These are phyloP conservation scores for Ophidiomyces ophidiicola DNA, from an alignment of 2,329 filamentous ascomycete genomes.

Conservation along the genomic window DNA sequence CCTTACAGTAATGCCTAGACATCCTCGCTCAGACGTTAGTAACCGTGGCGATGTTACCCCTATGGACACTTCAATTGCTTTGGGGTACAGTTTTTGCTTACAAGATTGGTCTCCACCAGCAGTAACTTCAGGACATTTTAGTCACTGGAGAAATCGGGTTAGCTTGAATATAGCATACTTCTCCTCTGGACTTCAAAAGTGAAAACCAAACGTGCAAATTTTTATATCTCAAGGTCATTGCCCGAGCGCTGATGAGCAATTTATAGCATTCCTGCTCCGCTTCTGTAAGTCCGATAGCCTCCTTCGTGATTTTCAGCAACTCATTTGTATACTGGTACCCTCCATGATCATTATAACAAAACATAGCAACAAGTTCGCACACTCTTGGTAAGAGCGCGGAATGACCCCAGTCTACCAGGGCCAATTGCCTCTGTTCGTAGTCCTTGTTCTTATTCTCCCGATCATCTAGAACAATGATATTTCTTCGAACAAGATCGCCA, in stretches of 20 bases:
- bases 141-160: no score
- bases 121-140: no score
- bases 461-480: constrained; percentile 20
- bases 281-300: not conserved
- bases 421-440: not conserved
- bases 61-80: no score
- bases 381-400: not conserved
- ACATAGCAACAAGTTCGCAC: not conserved
- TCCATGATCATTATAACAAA: not conserved
- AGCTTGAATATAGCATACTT: no score
- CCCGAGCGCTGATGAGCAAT: not conserved
- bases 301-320: not conserved
- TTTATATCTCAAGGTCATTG: not conserved
- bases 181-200: no score
- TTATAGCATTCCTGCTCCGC: not conserved
- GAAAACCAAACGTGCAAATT: not conserved
- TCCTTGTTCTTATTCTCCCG: constrained; percentile 3
- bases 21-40: no score
- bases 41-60: no score
- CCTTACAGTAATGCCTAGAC: no score
- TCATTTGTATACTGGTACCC: not conserved
- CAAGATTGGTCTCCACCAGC: no score
- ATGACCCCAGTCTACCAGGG: not conserved
- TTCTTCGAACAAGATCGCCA: constrained; percentile 20
- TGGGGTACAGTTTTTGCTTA: no score